Percentiles rank a stretch among this genome's conserved stretches.
Evolutionary conservation across 2,329 filamentous ascomycete species (phyloP).

Genomic region (Epichloe sibirici): DNA sequence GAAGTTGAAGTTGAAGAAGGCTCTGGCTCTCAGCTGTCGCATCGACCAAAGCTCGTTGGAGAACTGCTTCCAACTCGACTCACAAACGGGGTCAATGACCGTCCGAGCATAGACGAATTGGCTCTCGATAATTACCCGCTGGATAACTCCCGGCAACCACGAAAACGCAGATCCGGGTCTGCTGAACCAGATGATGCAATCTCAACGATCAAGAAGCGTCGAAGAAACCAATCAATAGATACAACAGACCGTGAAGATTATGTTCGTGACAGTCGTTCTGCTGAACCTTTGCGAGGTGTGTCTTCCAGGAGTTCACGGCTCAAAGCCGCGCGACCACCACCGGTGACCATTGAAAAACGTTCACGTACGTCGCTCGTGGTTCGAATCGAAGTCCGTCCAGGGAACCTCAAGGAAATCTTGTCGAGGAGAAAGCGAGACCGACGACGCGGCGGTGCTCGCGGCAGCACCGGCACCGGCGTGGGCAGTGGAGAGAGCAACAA

Average conservation of each 20-base stretch:
- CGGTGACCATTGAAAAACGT: constrained; percentile 28
- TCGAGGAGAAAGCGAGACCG: constrained; percentile 22
- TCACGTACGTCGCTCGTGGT: constrained; percentile 23
- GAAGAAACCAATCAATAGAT: constrained; percentile 35
- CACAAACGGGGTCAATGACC: constrained; percentile 25
- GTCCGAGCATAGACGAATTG: constrained; percentile 65
- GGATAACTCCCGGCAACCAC: constrained; percentile 64
- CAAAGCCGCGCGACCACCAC: constrained; percentile 30
- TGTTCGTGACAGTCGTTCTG: constrained; percentile 15
- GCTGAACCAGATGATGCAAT: constrained; percentile 46
- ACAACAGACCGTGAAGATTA: constrained; percentile 25
- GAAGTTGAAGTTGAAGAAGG: constrained; percentile 16
- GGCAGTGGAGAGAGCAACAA: background rate
- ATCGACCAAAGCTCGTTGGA: constrained; percentile 29
- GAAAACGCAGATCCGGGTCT: constrained; percentile 76
- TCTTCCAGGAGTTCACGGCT: constrained; percentile 47
- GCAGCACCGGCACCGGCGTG: constrained; percentile 13
- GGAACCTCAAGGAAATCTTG: constrained; percentile 26
- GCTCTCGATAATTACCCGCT: constrained; percentile 60
- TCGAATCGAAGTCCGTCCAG: constrained; percentile 24
- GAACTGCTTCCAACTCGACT: constrained; percentile 19
- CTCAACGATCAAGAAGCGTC: constrained; percentile 40
- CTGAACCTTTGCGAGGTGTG: constrained; percentile 15
- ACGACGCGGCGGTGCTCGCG: constrained; percentile 12
- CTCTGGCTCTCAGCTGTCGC: constrained; percentile 16